Evolutionary conservation across 2,329 filamentous ascomycete genomes (phyloP).

Genomic region (Beauveria pseudobassiana): DNA sequence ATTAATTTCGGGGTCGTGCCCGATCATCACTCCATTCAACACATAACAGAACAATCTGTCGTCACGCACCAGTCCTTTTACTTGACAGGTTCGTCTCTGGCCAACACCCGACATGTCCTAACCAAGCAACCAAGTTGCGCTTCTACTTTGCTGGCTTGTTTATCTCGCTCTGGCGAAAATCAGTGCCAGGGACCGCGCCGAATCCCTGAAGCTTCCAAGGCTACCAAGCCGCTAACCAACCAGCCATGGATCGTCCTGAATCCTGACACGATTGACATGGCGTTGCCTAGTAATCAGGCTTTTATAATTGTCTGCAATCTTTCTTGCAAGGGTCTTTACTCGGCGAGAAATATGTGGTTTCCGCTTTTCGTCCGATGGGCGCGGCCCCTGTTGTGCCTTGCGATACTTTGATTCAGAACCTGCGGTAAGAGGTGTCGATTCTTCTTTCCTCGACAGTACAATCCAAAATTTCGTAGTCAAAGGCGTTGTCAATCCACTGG

Average conservation of each 20-base stretch:
- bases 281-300: neutral
- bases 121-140: too few species aligned
- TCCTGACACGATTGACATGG: neutral
- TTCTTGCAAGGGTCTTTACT: neutral
- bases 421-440: neutral
- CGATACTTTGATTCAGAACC: neutral
- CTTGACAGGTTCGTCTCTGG: too few species aligned
- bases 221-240: too few species aligned
- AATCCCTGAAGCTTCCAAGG: neutral
- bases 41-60: too few species aligned
- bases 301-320: neutral
- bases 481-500: neutral
- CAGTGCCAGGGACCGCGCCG: neutral
- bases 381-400: neutral
- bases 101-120: too few species aligned
- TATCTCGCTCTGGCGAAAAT: neutral
- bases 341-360: neutral
- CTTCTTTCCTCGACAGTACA: neutral
- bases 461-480: neutral
- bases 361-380: neutral
- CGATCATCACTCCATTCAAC: neutral
- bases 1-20: neutral
- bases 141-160: too few species aligned
- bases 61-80: too few species aligned
- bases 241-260: neutral